phyloP scores from a whole-genome alignment of 768 basidiomycete genomes.

The Chalciporus piperatus region DNA sequence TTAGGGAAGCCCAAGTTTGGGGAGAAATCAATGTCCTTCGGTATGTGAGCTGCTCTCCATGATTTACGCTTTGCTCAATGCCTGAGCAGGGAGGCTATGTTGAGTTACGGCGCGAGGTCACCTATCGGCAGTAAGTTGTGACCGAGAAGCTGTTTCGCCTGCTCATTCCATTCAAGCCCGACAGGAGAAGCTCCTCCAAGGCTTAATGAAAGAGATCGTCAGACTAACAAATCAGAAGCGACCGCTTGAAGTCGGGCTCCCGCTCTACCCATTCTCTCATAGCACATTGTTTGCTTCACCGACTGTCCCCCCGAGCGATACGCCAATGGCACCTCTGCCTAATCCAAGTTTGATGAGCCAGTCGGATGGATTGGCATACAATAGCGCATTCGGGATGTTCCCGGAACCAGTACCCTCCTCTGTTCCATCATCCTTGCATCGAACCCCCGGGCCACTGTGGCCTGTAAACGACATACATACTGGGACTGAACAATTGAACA shows the following conservation, averaged over 20 bases:
- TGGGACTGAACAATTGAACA: conserved; percentile 3
- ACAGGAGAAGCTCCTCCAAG: conserved; percentile 79
- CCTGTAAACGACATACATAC: conserved; percentile 4
- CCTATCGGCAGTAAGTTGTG: conserved; percentile 73
- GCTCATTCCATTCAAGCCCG: conserved; percentile 48
- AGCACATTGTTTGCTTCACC: conserved; percentile 57
- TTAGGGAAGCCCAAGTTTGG: conserved; percentile 77
- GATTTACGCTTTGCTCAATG: conserved; percentile 6
- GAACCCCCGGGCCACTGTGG: conserved; percentile 6
- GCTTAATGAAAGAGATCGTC: conserved; percentile 82
- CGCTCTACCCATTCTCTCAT: conserved; percentile 80
- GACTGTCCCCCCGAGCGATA: conserved; percentile 32
- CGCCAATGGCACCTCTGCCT: conserved; percentile 29
- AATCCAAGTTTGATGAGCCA: conserved; percentile 17
- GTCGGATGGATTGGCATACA: conserved; percentile 1
- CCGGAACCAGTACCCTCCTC: conserved; percentile 5
- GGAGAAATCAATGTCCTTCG: conserved; percentile 83
- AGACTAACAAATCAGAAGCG: conserved; percentile 78
- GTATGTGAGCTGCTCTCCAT: conserved; percentile 36
- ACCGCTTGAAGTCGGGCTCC: conserved; percentile 76
- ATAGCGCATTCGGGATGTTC: conserved; percentile 8
- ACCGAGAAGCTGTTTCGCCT: neutral
- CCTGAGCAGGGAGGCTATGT: conserved; percentile 68
- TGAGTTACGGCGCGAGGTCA: conserved; percentile 74
- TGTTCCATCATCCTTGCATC: conserved; percentile 3